Percentiles rank a stretch among this genome's conserved stretches.
Conservation (phyloP, 2,329 filamentous ascomycete genomes). For the Fusarium sarcochroum region DNA sequence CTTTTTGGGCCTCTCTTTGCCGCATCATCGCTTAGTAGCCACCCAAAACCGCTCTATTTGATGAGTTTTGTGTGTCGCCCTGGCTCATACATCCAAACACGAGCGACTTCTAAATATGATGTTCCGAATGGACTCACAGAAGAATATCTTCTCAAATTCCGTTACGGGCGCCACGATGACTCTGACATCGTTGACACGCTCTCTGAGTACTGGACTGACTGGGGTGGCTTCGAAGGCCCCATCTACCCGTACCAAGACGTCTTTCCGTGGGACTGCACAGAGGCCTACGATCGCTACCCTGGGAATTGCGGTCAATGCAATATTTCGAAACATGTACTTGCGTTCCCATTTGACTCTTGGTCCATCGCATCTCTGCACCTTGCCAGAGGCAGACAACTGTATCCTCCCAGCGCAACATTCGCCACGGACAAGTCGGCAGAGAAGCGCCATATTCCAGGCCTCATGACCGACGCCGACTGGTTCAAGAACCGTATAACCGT, state of each 20-base stretch:
- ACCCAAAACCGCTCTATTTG: slow-evolving; percentile 50
- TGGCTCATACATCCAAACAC: slow-evolving; percentile 39
- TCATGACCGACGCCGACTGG: slow-evolving; percentile 49
- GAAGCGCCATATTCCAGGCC: slow-evolving; percentile 1
- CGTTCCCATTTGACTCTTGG: slow-evolving; percentile 61
- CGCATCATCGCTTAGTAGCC: neutral
- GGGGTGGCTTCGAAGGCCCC: slow-evolving; percentile 54
- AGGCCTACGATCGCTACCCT: slow-evolving; percentile 56
- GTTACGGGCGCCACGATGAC: slow-evolving; percentile 55
- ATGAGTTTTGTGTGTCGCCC: slow-evolving; percentile 57
- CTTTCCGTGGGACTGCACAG: slow-evolving; percentile 63
- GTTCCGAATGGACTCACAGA: slow-evolving; percentile 57
- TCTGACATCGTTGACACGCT: slow-evolving; percentile 58
- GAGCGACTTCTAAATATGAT: slow-evolving; percentile 50
- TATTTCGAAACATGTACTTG: slow-evolving; percentile 59
- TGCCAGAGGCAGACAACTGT: slow-evolving; percentile 50
- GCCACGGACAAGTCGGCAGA: neutral
- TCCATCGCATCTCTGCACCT: slow-evolving; percentile 57
- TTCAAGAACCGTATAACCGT: slow-evolving; percentile 52
- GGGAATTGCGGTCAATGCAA: slow-evolving; percentile 56
- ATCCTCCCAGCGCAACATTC: slow-evolving; percentile 37
- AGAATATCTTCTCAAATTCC: slow-evolving; percentile 58
- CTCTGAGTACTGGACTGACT: slow-evolving; percentile 62
- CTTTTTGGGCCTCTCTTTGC: slow-evolving; percentile 51
- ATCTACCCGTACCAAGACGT: slow-evolving; percentile 57